phyloP scores from a whole-genome alignment of 2,329 filamentous ascomycete species.

The Teratosphaeria epicoccoides region DNA sequence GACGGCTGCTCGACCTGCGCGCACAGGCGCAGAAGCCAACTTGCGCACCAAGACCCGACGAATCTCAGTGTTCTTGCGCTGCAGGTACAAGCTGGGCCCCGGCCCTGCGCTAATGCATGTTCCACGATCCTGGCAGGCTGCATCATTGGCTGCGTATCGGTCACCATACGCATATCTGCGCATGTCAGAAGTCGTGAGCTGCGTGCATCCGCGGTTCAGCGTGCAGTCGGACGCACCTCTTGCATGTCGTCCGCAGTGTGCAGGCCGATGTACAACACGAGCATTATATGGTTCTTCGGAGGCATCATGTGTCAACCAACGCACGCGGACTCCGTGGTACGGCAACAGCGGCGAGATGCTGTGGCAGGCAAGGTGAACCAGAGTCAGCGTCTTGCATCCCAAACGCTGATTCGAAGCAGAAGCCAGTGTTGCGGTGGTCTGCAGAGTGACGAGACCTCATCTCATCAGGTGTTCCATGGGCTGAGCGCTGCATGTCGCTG shows the following conservation, averaged over 20 bases:
- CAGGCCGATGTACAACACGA: background rate
- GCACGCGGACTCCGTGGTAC: background rate
- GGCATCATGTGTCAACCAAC: background rate
- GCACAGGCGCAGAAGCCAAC: conserved; percentile 8
- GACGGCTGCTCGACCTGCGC: conserved; percentile 5
- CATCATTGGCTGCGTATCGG: background rate
- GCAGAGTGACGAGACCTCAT: background rate
- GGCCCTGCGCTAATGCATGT: conserved; percentile 1
- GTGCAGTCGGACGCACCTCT: background rate
- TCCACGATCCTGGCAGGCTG: background rate
- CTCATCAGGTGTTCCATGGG: conserved; percentile 4
- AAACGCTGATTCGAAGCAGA: conserved; percentile 1
- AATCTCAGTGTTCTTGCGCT: conserved; percentile 1
- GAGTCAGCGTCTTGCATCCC: conserved; percentile 1
- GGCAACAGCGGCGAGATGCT: background rate
- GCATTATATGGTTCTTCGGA: background rate
- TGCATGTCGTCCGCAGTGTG: background rate
- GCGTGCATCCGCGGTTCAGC: background rate
- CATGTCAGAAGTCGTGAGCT: background rate
- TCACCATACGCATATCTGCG: background rate
- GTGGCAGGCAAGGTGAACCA: background rate
- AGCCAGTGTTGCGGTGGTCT: conserved; percentile 3
- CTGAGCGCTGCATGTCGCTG: conserved; percentile 4
- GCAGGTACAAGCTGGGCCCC: conserved; percentile 3
- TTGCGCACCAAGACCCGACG: conserved; percentile 3